A percentile compares a stretch with the other conserved stretches of the same genome.
These are phyloP conservation scores for Petunia secreta DNA, from an alignment of 257 asterid species.

Conservation along the genomic window DNA sequence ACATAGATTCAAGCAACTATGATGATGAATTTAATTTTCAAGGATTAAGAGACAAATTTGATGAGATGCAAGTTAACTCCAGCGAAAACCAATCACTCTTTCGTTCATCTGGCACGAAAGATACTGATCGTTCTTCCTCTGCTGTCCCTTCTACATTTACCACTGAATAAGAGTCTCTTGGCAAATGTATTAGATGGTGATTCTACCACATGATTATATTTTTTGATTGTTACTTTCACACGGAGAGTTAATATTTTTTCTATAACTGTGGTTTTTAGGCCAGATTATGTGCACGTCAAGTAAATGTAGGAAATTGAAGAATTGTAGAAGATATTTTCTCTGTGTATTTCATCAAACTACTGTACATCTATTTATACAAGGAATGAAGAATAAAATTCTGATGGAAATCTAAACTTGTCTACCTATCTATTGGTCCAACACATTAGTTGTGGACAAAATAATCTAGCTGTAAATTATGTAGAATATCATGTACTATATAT, in stretches of 20 bases:
- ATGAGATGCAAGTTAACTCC: constrained; percentile 34
- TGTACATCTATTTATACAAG: no score
- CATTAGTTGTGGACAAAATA: no score
- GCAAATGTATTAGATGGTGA: neutral
- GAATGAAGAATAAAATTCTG: no score
- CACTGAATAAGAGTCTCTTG: neutral
- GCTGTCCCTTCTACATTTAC: constrained; percentile 24
- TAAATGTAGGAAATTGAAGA: no score
- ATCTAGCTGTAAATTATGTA: no score
- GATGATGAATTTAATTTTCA: constrained; percentile 46
- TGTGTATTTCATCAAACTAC: no score
- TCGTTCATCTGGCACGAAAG: constrained; percentile 16
- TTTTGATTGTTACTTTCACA: neutral
- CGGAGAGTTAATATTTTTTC: neutral
- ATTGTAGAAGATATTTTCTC: no score
- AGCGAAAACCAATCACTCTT: constrained; percentile 30
- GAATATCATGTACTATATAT: no score
- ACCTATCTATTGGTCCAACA: no score
- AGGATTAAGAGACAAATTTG: constrained; percentile 50
- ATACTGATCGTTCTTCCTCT: constrained; percentile 22
- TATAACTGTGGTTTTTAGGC: no score
- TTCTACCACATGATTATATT: neutral
- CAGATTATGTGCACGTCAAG: no score
- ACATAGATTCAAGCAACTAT: constrained; percentile 43
- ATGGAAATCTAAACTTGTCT: no score